Evolutionary conservation across 768 basidiomycete genomes (phyloP), one percentile per base, ranked within the genome.

Genomic region (Solioccasus polychromus): DNA sequence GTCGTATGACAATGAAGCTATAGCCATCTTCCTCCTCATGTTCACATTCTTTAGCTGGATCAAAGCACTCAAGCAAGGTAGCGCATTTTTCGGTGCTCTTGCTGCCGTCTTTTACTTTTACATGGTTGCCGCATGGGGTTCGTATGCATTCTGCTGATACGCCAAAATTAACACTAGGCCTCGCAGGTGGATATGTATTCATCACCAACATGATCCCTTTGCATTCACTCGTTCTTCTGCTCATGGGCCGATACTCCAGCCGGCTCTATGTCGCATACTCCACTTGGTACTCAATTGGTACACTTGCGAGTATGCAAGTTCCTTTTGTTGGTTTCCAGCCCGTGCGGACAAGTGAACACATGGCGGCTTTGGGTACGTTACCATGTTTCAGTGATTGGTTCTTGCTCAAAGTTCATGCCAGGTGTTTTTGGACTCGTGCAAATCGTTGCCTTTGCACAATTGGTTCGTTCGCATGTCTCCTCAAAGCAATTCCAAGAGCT

Each of bases 91-190:
- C 55, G 95, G 92, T 18, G 89, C 90, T 20, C 60, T 90, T 31
- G 85, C 96, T 35, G 96, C 94, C 15, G 71, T 98, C 3, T 98
- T 98, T 71, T 99, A 99, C 72, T 98, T 97, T 57, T 99, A 98
- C 78, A 99, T 99, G 96, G 96, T 99, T n/a, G 95, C 96, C 42
- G 96, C 96, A 24, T 99, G 96, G 96, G 96, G 95, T 88, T 57
- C 47, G 79, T 69, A 12, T 14, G 1, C 20, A 5, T 37, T 29
- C 4, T 22, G 31, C 24, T 10, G 24, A 28, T 25, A 14, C 14
- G 30, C 17, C 10, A 26, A 41, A 19, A 39, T 42, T 63, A 38
- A 63, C 28, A n/a, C 32, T 30, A 28, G 24, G 17, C 41, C 45
- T 5, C 30, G 10, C 39, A 91, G 90, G 91, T 75, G 92, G 93